Base-by-base conservation (phyloP, 306 rosid genomes). In the Morella rubra region DNA sequence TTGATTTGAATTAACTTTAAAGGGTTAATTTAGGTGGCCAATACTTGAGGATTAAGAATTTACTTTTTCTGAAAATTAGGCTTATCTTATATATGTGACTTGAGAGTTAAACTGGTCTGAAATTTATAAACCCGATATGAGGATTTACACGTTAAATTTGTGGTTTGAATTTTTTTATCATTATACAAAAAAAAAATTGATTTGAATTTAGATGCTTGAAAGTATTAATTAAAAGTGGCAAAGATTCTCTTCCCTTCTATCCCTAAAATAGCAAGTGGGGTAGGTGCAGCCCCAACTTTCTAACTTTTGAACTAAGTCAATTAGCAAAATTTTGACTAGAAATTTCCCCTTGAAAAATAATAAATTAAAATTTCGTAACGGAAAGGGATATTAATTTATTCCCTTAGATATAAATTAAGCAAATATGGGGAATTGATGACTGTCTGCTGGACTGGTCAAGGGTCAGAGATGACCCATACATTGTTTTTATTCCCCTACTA, bases 381-480 rank as follows among this genome's bases (percentile, higher is more conserved):
- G 15, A n/a, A 32, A 61, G 24, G 16, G 8, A 62, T 37, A 62
- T 37, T 62, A 62, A 15, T 62, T 58, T 32, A 65, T 61, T 74
- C 37, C 4, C 12, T 0, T 5, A 69, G 54, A 12, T 65, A 13
- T 55, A 18, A 20, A 18, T 16, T 44, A n/a, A 64, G 69, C 7
- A 50, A 20, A 12, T 69, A 46, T 42, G 16, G 46, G 65, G 24
- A 75, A 40, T 71, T 53, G 77, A 71, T 0, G 62, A 81, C 73
- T 68, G 10, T 42, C 67, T 51, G 67, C 40, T 8, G 81, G 10
- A 58, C 44, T 68, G 82, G 86, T 85, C 86, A 79, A 85, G 71
- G 78, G 84, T 83, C 83, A 81, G 77, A 81, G 69, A 66, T 74
- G 91, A 83, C 84, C 87, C 78, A 59, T 79, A 84, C 44, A 67